Evolutionary conservation across 306 rosid species (phyloP).

Genomic region (Canavalia gladiata): DNA sequence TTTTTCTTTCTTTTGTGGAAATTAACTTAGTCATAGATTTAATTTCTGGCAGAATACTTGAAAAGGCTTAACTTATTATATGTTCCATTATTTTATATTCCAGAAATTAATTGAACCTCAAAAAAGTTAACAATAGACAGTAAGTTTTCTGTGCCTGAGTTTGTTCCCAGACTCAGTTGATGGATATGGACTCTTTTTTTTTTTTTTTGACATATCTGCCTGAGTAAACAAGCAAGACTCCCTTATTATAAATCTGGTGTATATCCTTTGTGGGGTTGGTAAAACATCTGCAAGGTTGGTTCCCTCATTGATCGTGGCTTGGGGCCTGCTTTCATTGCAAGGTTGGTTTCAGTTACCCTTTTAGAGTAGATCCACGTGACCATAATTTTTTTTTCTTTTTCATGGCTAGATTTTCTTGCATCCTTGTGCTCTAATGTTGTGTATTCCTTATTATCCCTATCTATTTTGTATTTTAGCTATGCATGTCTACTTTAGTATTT

Average conservation of each 20-base stretch:
- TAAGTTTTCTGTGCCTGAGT: neutral
- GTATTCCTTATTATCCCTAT: conserved; percentile 12
- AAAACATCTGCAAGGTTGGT: conserved; percentile 24
- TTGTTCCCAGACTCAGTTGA: conserved; percentile 13
- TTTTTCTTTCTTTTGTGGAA: neutral
- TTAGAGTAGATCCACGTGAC: conserved; percentile 15
- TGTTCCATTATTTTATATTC: conserved; percentile 5
- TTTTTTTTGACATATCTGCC: neutral
- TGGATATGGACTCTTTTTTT: conserved; percentile 7
- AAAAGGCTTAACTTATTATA: neutral
- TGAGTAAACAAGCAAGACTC: neutral
- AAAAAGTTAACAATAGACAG: conserved; percentile 12
- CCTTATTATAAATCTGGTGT: conserved; percentile 9
- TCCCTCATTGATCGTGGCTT: neutral
- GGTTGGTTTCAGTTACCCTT: conserved; percentile 39
- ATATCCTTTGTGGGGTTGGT: conserved; percentile 17
- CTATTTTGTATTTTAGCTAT: conserved; percentile 32
- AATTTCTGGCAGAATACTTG: conserved; percentile 25
- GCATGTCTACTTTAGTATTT: conserved; percentile 10
- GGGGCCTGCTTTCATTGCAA: neutral
- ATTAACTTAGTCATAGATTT: conserved; percentile 9
- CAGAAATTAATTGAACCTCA: conserved; percentile 11
- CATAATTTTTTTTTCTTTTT: neutral
- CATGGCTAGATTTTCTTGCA: neutral
- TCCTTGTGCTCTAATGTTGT: conserved; percentile 12